Evolutionary conservation across 1,284 basidiomycete species (phyloP), one percentile per base, ranked within the genome.

Genomic region (Fomes fomentarius): DNA sequence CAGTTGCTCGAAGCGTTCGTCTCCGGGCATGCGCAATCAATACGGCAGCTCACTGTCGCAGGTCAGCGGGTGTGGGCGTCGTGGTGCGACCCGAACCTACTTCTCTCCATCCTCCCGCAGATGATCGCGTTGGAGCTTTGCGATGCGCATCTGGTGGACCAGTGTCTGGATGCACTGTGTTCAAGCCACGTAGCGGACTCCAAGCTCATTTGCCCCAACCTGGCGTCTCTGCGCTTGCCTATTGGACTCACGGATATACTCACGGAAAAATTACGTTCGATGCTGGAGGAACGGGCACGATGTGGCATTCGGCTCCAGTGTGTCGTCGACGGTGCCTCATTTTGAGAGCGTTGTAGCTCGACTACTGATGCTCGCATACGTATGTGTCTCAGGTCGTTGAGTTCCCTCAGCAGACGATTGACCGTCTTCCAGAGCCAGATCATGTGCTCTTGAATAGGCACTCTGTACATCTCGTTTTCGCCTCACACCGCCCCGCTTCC

Each of bases 21-120:
- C 14, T 11, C 31, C 3, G 47, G 28, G 15, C 28, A 34, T 14
- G 26, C 26, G 12, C 12, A 33, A 0, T 39, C 47, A 8, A 30
- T 55, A 15, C 50, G 40, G 19, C 24, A 43, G 9, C 31, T 57
- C 17, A 26, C 38, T 11, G 31, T 61, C 1, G 41, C 47, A 11
- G 55, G 59, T 31, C 56, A 61, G 24, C 55, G 59, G 1, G 37
- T 42, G 8, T 61, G 59, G 59, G 31, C 56, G 17, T 21, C 53
- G 22, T 61, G 59, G 59, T 61, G 59, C 45, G 59, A 57, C 6
- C 50, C 59, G 14, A 24, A 12, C 15, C 1, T 42, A 1, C 40
- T 60, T 1, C 43, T 57, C 12, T 43, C 42, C 15, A 17, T 50
- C 14, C 33, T 61, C 1, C 47, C 59, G 1, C 35, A 35, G n/a